phyloP scores from a whole-genome alignment of 2,329 filamentous ascomycete genomes.

The Scedosporium dehoogii region DNA sequence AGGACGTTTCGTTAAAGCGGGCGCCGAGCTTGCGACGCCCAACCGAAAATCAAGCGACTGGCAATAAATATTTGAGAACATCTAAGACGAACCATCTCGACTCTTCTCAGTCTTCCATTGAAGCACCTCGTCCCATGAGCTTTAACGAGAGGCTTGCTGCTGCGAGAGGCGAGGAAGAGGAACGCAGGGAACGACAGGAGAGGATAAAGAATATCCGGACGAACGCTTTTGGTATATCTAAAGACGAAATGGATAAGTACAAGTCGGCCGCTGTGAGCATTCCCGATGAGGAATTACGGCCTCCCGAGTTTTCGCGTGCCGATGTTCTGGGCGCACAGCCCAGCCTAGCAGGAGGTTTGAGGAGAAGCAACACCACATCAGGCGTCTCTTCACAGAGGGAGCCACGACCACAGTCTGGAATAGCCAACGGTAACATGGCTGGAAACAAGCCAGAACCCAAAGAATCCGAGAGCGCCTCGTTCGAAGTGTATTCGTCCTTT shows the following conservation, averaged over 20 bases:
- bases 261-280: conserved; percentile 48
- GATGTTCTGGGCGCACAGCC: conserved; percentile 41
- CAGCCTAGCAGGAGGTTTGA: conserved; percentile 32
- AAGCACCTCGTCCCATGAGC: conserved; percentile 34
- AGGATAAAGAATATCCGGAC: conserved; percentile 44
- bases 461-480: conserved; percentile 45
- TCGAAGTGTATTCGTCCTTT: conserved; percentile 77
- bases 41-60: conserved; percentile 6
- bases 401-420: conserved; percentile 8
- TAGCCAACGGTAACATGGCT: conserved; percentile 5
- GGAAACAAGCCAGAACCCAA: conserved; percentile 23
- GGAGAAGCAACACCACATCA: conserved; percentile 4
- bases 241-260: conserved; percentile 49
- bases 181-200: conserved; percentile 38
- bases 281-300: conserved; percentile 34
- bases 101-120: conserved; percentile 12
- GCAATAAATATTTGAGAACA: not conserved
- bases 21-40: conserved; percentile 41
- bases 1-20: conserved; percentile 75
- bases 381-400: not conserved
- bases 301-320: conserved; percentile 51
- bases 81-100: not conserved
- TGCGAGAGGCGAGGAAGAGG: conserved; percentile 47
- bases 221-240: conserved; percentile 45
- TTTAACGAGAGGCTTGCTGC: conserved; percentile 84